phyloP scores from a whole-genome alignment of 1,139 yeast genomes.

The Hemisphaericaspora xylanilytica region DNA sequence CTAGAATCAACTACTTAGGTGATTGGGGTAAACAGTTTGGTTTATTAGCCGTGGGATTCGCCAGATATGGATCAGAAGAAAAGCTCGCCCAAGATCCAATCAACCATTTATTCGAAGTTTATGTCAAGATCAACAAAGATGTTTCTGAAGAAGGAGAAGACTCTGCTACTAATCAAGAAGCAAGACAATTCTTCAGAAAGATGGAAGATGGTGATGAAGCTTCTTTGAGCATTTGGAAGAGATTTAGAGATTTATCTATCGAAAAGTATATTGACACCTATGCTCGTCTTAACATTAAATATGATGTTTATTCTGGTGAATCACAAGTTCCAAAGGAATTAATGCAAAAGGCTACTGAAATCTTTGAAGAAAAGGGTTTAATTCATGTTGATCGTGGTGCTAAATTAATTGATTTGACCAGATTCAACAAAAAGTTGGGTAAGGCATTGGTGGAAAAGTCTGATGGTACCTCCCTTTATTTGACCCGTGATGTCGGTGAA shows the following conservation, averaged over 20 bases:
- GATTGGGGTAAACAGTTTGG: conserved; percentile 99
- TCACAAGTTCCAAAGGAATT: conserved; percentile 81
- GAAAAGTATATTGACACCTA: conserved; percentile 83
- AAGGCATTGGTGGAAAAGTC: conserved; percentile 91
- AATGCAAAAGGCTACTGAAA: conserved; percentile 65
- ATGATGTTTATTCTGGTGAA: conserved; percentile 92
- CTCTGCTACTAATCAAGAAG: conserved; percentile 65
- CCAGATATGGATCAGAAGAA: conserved; percentile 79
- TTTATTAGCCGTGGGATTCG: conserved; percentile 88
- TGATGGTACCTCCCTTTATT: conserved; percentile 92
- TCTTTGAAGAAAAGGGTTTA: conserved; percentile 66
- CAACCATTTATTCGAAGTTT: conserved; percentile 91
- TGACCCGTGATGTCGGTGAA: conserved; percentile 97
- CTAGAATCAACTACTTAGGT: conserved; percentile 90
- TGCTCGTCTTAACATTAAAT: conserved; percentile 84
- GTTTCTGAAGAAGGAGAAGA: conserved; percentile 40
- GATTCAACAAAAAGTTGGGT: conserved; percentile 88
- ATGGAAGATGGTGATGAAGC: conserved; percentile 94
- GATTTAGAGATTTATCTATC: conserved; percentile 87
- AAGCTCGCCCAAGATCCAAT: conserved; percentile 76
- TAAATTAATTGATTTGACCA: conserved; percentile 77
- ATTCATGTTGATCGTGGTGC: conserved; percentile 93
- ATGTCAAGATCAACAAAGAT: conserved; percentile 82
- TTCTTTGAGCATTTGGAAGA: conserved; percentile 78
- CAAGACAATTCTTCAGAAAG: conserved; percentile 80